Percentiles rank a stretch among this genome's conserved stretches.
Conservation (phyloP, 192 early-diverging fungal species). For the Coemansia sp. region DNA sequence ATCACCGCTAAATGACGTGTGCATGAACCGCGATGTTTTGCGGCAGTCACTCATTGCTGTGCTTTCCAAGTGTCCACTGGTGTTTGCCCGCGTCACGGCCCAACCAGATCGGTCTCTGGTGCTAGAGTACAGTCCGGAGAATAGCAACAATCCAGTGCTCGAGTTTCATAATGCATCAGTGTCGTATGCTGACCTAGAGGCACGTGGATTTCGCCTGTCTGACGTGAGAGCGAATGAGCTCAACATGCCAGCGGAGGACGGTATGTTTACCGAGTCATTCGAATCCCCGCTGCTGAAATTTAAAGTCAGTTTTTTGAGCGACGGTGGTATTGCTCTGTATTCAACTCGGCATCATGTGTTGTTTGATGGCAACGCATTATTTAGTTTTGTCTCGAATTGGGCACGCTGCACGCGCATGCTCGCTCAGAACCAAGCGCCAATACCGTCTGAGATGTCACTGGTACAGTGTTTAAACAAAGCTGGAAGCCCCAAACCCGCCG, state of each 20-base stretch:
- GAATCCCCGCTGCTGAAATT: constrained; percentile 27
- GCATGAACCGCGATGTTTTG: constrained; percentile 12
- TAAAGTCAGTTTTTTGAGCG: constrained; percentile 28
- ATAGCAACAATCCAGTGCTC: constrained; percentile 20
- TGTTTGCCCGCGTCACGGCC: constrained; percentile 15
- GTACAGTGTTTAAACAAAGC: too few species aligned
- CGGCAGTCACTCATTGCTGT: constrained; percentile 9
- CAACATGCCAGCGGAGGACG: constrained; percentile 19
- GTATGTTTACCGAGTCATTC: constrained; percentile 4
- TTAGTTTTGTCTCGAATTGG: constrained; percentile 35
- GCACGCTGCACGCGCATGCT: constrained; percentile 16
- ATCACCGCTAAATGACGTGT: background rate
- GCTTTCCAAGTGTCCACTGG: constrained; percentile 22
- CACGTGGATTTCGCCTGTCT: constrained; percentile 14
- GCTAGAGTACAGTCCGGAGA: constrained; percentile 18
- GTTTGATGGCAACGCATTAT: constrained; percentile 38
- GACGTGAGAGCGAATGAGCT: constrained; percentile 6
- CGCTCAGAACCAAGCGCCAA: background rate
- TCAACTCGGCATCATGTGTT: constrained; percentile 31
- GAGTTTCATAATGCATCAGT: constrained; percentile 14
- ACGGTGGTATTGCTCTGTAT: constrained; percentile 32
- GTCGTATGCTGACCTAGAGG: constrained; percentile 10
- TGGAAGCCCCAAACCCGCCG: background rate
- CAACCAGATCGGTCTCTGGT: constrained; percentile 11
- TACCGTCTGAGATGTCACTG: constrained; percentile 7